Percentiles rank a stretch among this genome's conserved stretches.
Conservation (phyloP, 1,139 yeast genomes). For the Williopsis jadinii region DNA sequence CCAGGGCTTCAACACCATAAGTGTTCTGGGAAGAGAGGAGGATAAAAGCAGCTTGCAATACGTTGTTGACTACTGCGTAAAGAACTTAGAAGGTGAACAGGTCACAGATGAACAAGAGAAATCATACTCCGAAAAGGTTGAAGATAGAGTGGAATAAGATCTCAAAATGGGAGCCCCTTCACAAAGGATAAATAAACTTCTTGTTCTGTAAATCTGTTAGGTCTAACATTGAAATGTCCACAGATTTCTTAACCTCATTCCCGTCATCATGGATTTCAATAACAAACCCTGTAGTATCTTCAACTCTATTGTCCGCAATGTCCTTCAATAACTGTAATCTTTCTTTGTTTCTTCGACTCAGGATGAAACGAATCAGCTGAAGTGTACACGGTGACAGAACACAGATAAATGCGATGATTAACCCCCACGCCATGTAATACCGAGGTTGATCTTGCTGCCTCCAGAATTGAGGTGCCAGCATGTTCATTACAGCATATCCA, state of each 20-base stretch:
- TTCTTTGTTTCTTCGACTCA: constrained; percentile 27
- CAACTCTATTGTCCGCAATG: constrained; percentile 9
- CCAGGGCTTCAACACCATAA: constrained; percentile 58
- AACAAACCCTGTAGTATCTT: constrained; percentile 19
- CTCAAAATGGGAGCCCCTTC: constrained; percentile 1
- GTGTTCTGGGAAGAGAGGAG: constrained; percentile 54
- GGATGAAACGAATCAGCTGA: constrained; percentile 26
- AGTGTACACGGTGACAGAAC: constrained; percentile 27
- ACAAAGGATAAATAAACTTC: constrained; percentile 35
- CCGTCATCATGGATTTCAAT: constrained; percentile 27
- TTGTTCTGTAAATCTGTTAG: constrained; percentile 40
- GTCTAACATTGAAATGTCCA: constrained; percentile 35
- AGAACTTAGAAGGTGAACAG: constrained; percentile 44
- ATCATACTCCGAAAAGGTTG: constrained; percentile 4
- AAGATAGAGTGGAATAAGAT: too few relatives aligned
- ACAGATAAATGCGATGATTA: constrained; percentile 23
- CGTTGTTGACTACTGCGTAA: constrained; percentile 41
- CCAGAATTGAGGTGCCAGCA: constrained; percentile 25
- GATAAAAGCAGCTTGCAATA: constrained; percentile 31
- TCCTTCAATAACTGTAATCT: constrained; percentile 16
- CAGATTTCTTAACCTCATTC: constrained; percentile 22
- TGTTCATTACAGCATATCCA: constrained; percentile 20
- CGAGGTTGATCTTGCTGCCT: constrained; percentile 20
- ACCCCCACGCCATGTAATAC: constrained; percentile 25
- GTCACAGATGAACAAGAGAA: constrained; percentile 34